These are phyloP conservation scores for Xerocomus potaroensis DNA, from an alignment of 768 basidiomycete species.

Conservation along the genomic window DNA sequence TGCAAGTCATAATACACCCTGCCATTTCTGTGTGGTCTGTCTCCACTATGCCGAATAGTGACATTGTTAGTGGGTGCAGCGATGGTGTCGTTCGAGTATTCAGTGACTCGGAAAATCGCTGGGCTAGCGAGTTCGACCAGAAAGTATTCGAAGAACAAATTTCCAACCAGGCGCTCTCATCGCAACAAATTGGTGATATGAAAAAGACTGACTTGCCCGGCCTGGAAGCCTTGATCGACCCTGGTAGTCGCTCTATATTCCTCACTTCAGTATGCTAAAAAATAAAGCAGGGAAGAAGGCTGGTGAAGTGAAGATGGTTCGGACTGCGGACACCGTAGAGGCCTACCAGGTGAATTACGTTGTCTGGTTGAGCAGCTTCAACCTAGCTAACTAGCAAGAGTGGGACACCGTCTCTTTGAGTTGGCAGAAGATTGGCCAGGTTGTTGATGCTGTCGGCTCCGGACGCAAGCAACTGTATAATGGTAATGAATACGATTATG, in stretches of 20 bases:
- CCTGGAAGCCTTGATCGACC: conserved; percentile 66
- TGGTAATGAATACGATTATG: conserved; percentile 96
- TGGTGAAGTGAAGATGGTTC: conserved; percentile 92
- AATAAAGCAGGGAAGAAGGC: conserved; percentile 71
- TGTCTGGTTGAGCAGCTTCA: not conserved
- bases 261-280: conserved; percentile 3
- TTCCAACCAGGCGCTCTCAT: conserved; percentile 72
- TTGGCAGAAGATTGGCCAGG: conserved; percentile 96
- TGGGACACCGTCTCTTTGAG: conserved; percentile 67
- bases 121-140: conserved; percentile 60
- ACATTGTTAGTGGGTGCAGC: conserved; percentile 89
- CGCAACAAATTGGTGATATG: conserved; percentile 88
- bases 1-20: conserved; percentile 87
- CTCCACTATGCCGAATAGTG: conserved; percentile 80
- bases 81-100: conserved; percentile 88
- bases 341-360: conserved; percentile 70
- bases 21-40: conserved; percentile 98
- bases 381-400: conserved; percentile 37
- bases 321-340: conserved; percentile 74
- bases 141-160: conserved; percentile 73
- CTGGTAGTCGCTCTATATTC: conserved; percentile 44
- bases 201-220: conserved; percentile 90
- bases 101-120: conserved; percentile 66
- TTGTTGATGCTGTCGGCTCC: conserved; percentile 90
- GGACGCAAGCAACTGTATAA: conserved; percentile 88